Conservation (phyloP, 495 filamentous ascomycete genomes). For the Trichocladium uniseriatum region DNA sequence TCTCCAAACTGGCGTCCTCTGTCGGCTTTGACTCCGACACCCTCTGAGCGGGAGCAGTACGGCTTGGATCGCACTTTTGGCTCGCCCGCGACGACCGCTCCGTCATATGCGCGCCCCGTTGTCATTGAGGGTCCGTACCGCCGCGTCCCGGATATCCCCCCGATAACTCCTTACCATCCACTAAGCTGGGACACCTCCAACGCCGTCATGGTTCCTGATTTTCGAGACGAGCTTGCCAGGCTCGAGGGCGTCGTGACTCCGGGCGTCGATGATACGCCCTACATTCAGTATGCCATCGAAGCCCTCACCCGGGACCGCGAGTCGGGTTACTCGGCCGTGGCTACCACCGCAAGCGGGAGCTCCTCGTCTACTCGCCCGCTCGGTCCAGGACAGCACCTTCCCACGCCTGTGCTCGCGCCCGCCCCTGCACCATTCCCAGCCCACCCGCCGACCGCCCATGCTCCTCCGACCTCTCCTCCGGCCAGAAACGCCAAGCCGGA, state of each 20-base stretch:
- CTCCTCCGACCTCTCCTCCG: neutral
- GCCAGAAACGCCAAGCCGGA: neutral
- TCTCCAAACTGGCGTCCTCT: neutral
- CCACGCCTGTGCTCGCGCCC: neutral
- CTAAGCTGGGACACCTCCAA: slow-evolving; percentile 26
- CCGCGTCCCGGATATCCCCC: slow-evolving; percentile 16
- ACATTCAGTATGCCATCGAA: slow-evolving; percentile 41
- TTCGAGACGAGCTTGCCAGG: slow-evolving; percentile 36
- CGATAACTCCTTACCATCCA: slow-evolving; percentile 7
- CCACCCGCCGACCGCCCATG: neutral
- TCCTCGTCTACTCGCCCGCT: neutral
- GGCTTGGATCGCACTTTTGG: slow-evolving; percentile 27
- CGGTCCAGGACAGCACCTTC: slow-evolving; percentile 5
- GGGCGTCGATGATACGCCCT: slow-evolving; percentile 40
- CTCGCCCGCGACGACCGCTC: slow-evolving; percentile 19
- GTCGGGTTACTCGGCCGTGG: slow-evolving; percentile 21
- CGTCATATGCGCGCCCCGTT: slow-evolving; percentile 25
- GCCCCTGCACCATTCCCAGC: neutral
- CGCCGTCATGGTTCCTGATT: slow-evolving; percentile 25
- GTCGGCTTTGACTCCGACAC: slow-evolving; percentile 5
- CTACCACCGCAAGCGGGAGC: slow-evolving; percentile 23
- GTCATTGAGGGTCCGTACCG: slow-evolving; percentile 20
- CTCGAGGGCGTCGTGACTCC: slow-evolving; percentile 39
- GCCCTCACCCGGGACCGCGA: slow-evolving; percentile 32
- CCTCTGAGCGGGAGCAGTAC: slow-evolving; percentile 30